Base-by-base conservation (phyloP, 1,284 basidiomycete species). In the Moesziomyces sp. region DNA sequence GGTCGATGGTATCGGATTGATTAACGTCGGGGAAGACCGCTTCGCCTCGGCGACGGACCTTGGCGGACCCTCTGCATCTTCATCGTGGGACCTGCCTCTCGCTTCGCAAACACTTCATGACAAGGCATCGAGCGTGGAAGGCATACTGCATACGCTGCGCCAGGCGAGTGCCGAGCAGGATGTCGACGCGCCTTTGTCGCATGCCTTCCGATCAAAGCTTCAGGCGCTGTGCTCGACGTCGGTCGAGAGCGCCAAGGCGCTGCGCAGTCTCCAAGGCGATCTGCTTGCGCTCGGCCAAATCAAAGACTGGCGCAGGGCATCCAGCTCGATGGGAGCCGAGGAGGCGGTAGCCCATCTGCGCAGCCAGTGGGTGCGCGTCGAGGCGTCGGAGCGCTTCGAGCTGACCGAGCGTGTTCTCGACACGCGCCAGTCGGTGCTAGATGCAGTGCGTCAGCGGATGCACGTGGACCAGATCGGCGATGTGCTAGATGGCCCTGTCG, bases 31-130 rank as follows among this genome's bases (percentile, higher is more conserved):
- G 9, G 5, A 30, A 18, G 55, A 61, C 14, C 24, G 54, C 0
- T 54, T 45, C 11, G 85, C 86, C 16, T 87, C 16, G 3, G 9
- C 24, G 7, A 3, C 7, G 83, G 89, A 88, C 40, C 93, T 93
- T 83, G 88, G 90, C 46, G 86, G 95, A 0, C 94, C 91, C 7
- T 97, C 94, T 94, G 88, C 93, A 42, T 93, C 93, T 1, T 91
- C 91, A 58, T 90, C 90, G 1, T 98, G 96, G 95, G 94, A 98
- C 82, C 86, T 81, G 8, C 77, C 79, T 2, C n/a, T 38, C 30
- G 19, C 7, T 21, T 11, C 30, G 1, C 35, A 19, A 16, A 10
- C 57, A 5, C 5, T 84, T 3, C 44, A 38, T 21, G 58, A 24
- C 16, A 26, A 24, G 49, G 57, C 57, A 48, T 86, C 88, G 16